Base-by-base conservation (phyloP, 768 basidiomycete genomes). In the Calocera cornea region DNA sequence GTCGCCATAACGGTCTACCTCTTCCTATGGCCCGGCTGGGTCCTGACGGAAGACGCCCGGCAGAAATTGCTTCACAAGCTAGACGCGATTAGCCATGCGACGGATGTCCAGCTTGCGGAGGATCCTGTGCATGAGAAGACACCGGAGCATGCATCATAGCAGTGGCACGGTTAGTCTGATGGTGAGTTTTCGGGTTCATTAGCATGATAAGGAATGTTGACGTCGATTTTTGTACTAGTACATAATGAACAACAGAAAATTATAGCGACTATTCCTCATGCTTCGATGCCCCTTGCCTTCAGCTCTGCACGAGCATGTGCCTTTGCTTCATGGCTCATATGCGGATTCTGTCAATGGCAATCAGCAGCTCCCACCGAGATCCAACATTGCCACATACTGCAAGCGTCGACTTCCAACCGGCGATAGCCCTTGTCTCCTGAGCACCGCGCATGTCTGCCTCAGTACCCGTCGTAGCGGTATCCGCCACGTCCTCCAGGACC, bases 21-120 rank as follows among this genome's bases (percentile, higher is more conserved):
- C 19, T 71, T 78, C 16, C 84, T 86, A 74, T 90, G 87, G 87
- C 88, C 87, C 1, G 85, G 86, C 1, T 44, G 67, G 54, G 27
- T 60, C 5, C 31, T 60, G 54, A 60, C 31, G 54, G 54, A 60
- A 27, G 54, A 60, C 10, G 54, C 24, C 10, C 11, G 54, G 24
- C 2, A 5, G 54, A 60, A 60, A 19, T 33, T 33, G 11, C 44
- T 24, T 7, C 5, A 14, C 36, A 38, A 38, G 14, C 14, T 38
- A 14, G 36, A 38, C 36, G 36, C 36, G 36, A 38, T 5, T 14
- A 5, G 36, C 14, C 36, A 38, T 38, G 14, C 36, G 36, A 38
- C 36, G 14, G 7, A 38, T 5, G 36, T 5, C 14, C 44, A 47
- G 7, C 44, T 19, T 47, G 19, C 44, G n/a, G n/a, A n/a, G n/a